phyloP scores from a whole-genome alignment of 805 yeast species.

The Grigorovia humatica region DNA sequence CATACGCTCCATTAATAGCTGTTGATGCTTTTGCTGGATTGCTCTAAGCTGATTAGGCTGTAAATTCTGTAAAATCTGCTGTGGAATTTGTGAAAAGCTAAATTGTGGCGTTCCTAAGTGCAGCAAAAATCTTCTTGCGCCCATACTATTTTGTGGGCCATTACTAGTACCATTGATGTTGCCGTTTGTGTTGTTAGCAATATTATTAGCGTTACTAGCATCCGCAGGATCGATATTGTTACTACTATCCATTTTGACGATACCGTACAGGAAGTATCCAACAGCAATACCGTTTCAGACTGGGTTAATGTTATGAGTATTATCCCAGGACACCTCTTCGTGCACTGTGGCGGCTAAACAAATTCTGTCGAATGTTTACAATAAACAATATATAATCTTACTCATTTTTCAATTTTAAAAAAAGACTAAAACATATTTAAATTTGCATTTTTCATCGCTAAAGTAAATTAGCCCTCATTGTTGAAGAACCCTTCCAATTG shows the following conservation, averaged over 20 bases:
- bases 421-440: too few relatives aligned
- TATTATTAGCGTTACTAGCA: not conserved
- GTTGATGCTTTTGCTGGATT: slow-evolving; percentile 29
- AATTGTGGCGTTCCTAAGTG: slow-evolving; percentile 29
- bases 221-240: not conserved
- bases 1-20: slow-evolving; percentile 20
- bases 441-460: too few relatives aligned
- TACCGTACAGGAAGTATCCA: not conserved
- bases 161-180: slow-evolving; percentile 1
- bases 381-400: too few relatives aligned
- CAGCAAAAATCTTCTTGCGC: slow-evolving; percentile 11
- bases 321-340: too few relatives aligned
- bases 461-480: too few relatives aligned
- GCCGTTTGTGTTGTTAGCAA: not conserved
- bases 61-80: slow-evolving; percentile 23
- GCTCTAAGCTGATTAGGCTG: slow-evolving; percentile 25
- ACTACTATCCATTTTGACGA: not conserved
- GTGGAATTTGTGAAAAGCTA: slow-evolving; percentile 26
- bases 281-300: too few relatives aligned
- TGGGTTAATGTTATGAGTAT: too few relatives aligned
- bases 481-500: not conserved
- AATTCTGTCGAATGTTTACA: too few relatives aligned
- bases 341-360: too few relatives aligned
- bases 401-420: too few relatives aligned
- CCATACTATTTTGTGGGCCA: not conserved